Evolutionary conservation across 805 yeast genomes (phyloP).

Genomic region (Candida corydali): DNA sequence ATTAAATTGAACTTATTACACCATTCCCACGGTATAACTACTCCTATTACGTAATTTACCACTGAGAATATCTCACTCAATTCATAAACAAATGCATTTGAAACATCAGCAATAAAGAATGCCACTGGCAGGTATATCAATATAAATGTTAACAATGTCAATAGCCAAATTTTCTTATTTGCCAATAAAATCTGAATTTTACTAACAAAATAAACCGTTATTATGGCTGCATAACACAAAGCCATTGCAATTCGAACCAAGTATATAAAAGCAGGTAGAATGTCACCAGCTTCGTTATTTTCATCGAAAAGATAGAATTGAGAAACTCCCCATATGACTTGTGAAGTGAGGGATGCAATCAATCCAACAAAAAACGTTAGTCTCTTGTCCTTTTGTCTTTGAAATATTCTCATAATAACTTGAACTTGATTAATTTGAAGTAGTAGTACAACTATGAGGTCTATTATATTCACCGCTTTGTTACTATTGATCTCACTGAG

Average conservation of each 20-base stretch:
- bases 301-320: conserved; percentile 39
- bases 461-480: conserved; percentile 49
- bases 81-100: conserved; percentile 71
- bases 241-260: conserved; percentile 68
- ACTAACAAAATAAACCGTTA: conserved; percentile 50
- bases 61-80: conserved; percentile 71
- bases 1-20: conserved; percentile 58
- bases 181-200: conserved; percentile 49
- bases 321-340: conserved; percentile 67
- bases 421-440: conserved; percentile 69
- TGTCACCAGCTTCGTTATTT: conserved; percentile 46
- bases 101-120: conserved; percentile 71
- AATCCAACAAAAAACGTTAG: conserved; percentile 58
- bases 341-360: conserved; percentile 48
- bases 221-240: conserved; percentile 61
- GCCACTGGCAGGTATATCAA: conserved; percentile 60
- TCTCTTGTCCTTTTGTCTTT: conserved; percentile 65
- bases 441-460: conserved; percentile 52
- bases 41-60: conserved; percentile 65
- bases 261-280: conserved; percentile 71
- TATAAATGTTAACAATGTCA: conserved; percentile 54
- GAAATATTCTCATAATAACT: conserved; percentile 62
- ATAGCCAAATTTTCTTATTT: conserved; percentile 45
- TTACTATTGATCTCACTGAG: conserved; percentile 41
- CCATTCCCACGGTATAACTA: conserved; percentile 86